Evolutionary conservation across 495 filamentous ascomycete genomes (phyloP), one percentile per base, ranked within the genome.

Genomic region (Symbiotaphrina buchneri): DNA sequence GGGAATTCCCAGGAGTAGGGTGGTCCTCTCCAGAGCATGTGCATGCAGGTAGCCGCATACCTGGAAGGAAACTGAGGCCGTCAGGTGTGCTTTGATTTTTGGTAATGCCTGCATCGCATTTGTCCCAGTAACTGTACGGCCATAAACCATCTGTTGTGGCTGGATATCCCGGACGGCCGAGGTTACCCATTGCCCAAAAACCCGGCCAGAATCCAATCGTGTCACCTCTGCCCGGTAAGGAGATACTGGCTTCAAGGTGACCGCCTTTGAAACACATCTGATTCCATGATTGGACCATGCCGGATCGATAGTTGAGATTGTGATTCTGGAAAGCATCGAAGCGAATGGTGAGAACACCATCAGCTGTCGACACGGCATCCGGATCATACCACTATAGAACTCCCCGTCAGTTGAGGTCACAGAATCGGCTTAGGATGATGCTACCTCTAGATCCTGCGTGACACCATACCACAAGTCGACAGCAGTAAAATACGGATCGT

Each of bases 221-320:
- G 25, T 78, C 68, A 4, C 75, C 76, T 19, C 58, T 44, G 13
- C 76, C 76, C 4, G 76, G 76, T 6, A 82, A 54, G 1, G 77
- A 84, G 20, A 77, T 63, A 39, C 71, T 76, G 8, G 75, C 76
- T 52, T 83, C 75, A n/a, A 82, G 47, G 23, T 70, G 57, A 10
- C 76, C 76, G 11, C 76, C 76, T 30, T 70, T 76, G 47, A 80
- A 77, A 45, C 76, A 81, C 26, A 81, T 37, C 42, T 80, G 67
- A 47, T 82, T 83, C 76, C 76, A 83, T 17, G 67, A 76, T 38
- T 82, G 74, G 6, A 82, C 37, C 76, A 82, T 83, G n/a, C 71
- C 76, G 10, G 76, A 83, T 21, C 75, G 61, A 41, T 73, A 83
- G 35, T 72, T 56, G 6, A 81, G 46, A 21, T 60, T 61, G 46